Evolutionary conservation across 2,329 filamentous ascomycete genomes (phyloP), one percentile per base, ranked within the genome.

Genomic region (Metarhizium brunneum): DNA sequence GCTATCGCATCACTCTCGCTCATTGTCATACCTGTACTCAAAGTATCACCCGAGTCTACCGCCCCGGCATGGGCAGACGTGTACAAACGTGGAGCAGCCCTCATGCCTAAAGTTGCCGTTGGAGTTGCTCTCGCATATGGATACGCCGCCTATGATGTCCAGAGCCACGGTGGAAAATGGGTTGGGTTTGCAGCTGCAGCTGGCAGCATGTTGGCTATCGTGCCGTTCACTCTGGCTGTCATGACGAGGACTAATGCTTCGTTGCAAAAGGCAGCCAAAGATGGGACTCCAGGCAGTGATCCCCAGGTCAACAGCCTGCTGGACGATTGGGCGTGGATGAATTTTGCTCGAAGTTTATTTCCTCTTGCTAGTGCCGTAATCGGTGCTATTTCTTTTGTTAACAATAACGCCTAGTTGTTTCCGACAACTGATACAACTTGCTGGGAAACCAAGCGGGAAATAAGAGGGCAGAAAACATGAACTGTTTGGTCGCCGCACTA

Each of bases 211-310:
- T 32, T 73, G 6, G 61, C 58, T 38, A 74, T 75, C 40, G 65
- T 75, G 35, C 73, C 73, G 1, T 76, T 68, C 49, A 76, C 73
- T 1, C 2, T 69, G 11, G n/a, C 63, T 25, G 58, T 68, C 48
- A 75, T 76, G 70, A 61, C 54, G 13, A 54, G 61, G 6, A 75
- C 71, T 4, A 76, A 75, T 53, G 57, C 62, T 14, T 55, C 62
- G 4, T 63, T 76, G 42, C 63, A 64, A 13, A 60, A 60, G 25
- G 59, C 63, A 0, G 65, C 62, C 29, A 58, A 59, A 10, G 64
- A 61, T 2, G 58, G 59, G 0, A 52, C 57, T 16, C 58, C 55
- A 6, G 56, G 58, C 42, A 57, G 56, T 3, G 53, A 58, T 10
- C 58, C 56, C 2, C 62, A 64, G 6, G 56, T 62, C 16, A 47